A percentile compares a stretch with the other conserved stretches of the same genome.
Evolutionary conservation across 306 rosid species (phyloP).

Genomic region (Boehmeria nivea): DNA sequence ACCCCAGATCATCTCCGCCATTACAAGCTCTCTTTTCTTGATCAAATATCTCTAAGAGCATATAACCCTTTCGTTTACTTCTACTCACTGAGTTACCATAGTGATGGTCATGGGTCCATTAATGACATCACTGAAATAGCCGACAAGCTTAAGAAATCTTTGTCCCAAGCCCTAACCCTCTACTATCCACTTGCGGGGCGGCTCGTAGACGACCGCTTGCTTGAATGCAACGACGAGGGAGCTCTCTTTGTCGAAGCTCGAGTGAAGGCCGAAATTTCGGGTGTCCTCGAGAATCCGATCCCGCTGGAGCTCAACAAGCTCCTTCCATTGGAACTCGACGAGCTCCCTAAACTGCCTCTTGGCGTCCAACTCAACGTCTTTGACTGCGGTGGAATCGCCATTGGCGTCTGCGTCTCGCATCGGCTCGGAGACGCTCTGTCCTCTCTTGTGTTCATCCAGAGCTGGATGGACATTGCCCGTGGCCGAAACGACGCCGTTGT

Average conservation of each 20-base stretch:
- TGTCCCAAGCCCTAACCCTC: slow-evolving; percentile 18
- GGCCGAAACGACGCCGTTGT: not conserved
- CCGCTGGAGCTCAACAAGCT: slow-evolving; percentile 4
- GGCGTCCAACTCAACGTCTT: slow-evolving; percentile 29
- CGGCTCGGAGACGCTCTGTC: slow-evolving; percentile 23
- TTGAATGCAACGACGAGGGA: slow-evolving; percentile 27
- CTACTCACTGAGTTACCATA: slow-evolving; percentile 6
- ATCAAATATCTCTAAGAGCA: not conserved
- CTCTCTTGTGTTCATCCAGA: not conserved
- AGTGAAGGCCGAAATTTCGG: not conserved
- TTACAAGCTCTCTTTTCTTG: slow-evolving; percentile 10
- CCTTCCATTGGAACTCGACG: slow-evolving; percentile 21
- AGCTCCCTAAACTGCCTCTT: not conserved
- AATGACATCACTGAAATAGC: slow-evolving; percentile 9
- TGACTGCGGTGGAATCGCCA: slow-evolving; percentile 18
- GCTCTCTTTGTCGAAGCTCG: slow-evolving; percentile 15
- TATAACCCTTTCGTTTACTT: slow-evolving; percentile 19
- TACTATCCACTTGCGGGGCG: slow-evolving; percentile 32
- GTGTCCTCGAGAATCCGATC: slow-evolving; percentile 10
- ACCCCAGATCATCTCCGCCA: slow-evolving; percentile 14
- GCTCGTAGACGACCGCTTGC: slow-evolving; percentile 2
- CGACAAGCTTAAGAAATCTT: slow-evolving; percentile 17
- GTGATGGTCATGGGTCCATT: not conserved
- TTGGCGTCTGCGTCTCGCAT: slow-evolving; percentile 24
- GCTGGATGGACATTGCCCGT: slow-evolving; percentile 15